Percentiles rank a stretch among this genome's conserved stretches.
Conservation (phyloP, 2,329 filamentous ascomycete species). For the Sporothrix brasiliensis region DNA sequence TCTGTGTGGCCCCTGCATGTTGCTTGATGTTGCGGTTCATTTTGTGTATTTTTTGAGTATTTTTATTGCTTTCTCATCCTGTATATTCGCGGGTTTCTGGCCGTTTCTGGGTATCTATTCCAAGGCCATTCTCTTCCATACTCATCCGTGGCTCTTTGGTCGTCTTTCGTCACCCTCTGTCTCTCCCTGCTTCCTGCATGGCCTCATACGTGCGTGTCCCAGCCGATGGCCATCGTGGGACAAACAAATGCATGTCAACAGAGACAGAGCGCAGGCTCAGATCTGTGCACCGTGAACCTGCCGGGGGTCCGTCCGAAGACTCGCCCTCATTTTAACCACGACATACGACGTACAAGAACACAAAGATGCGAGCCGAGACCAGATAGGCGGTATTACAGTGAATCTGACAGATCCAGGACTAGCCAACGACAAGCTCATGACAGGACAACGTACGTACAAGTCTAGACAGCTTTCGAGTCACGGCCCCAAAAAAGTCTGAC, state of each 20-base stretch:
- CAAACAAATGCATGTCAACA: slow-evolving; percentile 22
- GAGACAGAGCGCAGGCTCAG: slow-evolving; percentile 22
- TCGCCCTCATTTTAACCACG: background rate
- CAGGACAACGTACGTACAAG: background rate
- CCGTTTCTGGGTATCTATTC: background rate
- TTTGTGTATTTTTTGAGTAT: background rate
- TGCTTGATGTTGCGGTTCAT: background rate
- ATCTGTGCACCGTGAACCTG: slow-evolving; percentile 26
- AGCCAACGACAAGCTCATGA: background rate
- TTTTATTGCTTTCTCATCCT: background rate
- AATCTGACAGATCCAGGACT: background rate
- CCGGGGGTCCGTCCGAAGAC: slow-evolving; percentile 6
- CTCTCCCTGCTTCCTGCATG: background rate
- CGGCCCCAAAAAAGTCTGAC: background rate
- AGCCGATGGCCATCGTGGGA: slow-evolving; percentile 25
- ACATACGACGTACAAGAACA: background rate
- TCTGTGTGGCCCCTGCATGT: background rate
- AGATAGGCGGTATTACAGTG: slow-evolving; percentile 3
- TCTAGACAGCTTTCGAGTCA: background rate
- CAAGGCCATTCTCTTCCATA: no score
- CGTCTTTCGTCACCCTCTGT: background rate
- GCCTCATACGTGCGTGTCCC: slow-evolving; percentile 24
- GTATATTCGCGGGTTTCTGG: background rate
- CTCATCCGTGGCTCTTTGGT: background rate
- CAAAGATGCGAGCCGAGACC: background rate